These are phyloP conservation scores for Saccharomycodes ludwigii DNA, from an alignment of 805 yeast species.

Conservation along the genomic window DNA sequence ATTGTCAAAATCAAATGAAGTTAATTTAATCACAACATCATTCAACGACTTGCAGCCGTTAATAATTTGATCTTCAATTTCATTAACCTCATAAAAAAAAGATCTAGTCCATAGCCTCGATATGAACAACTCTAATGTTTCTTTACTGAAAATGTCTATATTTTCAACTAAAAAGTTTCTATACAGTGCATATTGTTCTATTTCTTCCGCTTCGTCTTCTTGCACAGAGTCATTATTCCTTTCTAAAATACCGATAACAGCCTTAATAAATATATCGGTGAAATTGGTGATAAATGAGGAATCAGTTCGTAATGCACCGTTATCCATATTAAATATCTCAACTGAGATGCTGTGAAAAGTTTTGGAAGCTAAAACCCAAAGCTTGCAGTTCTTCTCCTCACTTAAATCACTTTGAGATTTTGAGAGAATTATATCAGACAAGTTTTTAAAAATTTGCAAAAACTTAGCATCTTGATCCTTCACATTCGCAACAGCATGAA, in stretches of 20 bases:
- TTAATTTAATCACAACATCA: constrained; percentile 27
- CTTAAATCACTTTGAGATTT: constrained; percentile 25
- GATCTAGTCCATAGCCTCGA: constrained; percentile 45
- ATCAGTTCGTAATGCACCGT: too few species aligned
- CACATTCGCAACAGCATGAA: constrained; percentile 23
- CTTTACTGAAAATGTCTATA: constrained; percentile 17
- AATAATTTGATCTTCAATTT: constrained; percentile 31
- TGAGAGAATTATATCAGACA: constrained; percentile 39
- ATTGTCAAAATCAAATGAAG: constrained; percentile 32
- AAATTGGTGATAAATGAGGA: too few species aligned
- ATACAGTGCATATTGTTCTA: constrained; percentile 30
- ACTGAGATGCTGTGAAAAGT: constrained; percentile 22
- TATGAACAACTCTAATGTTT: constrained; percentile 31
- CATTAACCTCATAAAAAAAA: constrained; percentile 45
- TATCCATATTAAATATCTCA: constrained; percentile 12
- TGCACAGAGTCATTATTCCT: constrained; percentile 16
- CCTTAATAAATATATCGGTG: constrained; percentile 19
- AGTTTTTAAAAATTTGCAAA: constrained; percentile 32
- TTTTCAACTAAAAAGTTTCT: constrained; percentile 30
- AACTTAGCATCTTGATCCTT: constrained; percentile 22
- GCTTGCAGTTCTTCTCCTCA: constrained; percentile 15
- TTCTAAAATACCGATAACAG: constrained; percentile 19
- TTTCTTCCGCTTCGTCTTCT: constrained; percentile 33
- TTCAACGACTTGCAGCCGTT: constrained; percentile 19
- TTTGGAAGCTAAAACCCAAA: constrained; percentile 44